Conservation (phyloP, 2,329 filamentous ascomycete species). For the Apiospora hydei region DNA sequence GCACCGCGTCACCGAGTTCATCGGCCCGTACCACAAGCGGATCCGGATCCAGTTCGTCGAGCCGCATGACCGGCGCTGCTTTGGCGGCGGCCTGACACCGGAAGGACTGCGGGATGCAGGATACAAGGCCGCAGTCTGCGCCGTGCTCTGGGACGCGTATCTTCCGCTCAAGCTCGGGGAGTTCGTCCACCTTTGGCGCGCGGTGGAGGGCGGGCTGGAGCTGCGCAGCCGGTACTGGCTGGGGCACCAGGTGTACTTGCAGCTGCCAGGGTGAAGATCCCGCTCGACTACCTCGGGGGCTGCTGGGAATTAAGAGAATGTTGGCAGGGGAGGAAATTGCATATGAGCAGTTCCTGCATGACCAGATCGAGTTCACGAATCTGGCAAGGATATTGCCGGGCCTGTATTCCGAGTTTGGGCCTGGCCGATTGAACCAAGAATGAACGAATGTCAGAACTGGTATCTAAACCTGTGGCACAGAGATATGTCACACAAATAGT, state of each 20-base stretch:
- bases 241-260: conserved; percentile 26
- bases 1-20: conserved; percentile 29
- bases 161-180: conserved; percentile 31
- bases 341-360: conserved; percentile 31
- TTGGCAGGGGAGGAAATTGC: conserved; percentile 27
- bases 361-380: conserved; percentile 31
- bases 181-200: conserved; percentile 31
- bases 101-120: conserved; percentile 25
- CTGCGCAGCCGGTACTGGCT: conserved; percentile 31
- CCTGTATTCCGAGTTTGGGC: conserved; percentile 24
- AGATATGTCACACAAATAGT: no score
- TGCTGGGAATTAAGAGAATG: conserved; percentile 27
- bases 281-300: conserved; percentile 23
- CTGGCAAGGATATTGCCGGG: conserved; percentile 29
- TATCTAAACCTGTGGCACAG: no score
- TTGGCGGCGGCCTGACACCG: conserved; percentile 27
- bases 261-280: conserved; percentile 25
- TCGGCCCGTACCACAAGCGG: conserved; percentile 25
- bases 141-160: conserved; percentile 27
- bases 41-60: conserved; percentile 31
- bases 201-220: conserved; percentile 24
- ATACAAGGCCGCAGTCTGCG: conserved; percentile 28
- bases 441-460: no score
- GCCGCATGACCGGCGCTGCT: conserved; percentile 1
- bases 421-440: no score